Base-by-base conservation (phyloP, 495 filamentous ascomycete species). In the Lophiostoma macrostomum region DNA sequence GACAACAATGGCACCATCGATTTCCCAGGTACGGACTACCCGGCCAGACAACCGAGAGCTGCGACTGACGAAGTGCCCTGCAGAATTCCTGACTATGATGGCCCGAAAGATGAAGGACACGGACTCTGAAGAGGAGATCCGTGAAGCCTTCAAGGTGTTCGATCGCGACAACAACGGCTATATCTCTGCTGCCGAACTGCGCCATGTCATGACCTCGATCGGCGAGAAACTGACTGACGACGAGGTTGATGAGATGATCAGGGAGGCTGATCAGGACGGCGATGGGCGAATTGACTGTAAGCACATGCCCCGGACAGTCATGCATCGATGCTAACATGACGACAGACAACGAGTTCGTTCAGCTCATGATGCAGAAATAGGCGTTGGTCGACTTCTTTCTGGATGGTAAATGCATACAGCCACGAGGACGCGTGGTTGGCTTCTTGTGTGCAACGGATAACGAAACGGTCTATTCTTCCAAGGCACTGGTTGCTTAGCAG, bases 61-160 rank as follows among this genome's bases (percentile, higher is more conserved):
- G 32, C 32, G 14, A 14, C 20, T 60, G 43, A 37, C 29, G 18
- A 3, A 36, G 30, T 38, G 7, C 29, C 52, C 28, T 29, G 48
- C 64, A 96, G 93, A 98, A 63, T 98, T 98, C 76, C 80, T 97
- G 50, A 97, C 93, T 53, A 98, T 97, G 94, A 98, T 98, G 93
- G 93, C 94, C 46, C 84, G 94, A 66, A 97, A 97, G 78, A 98
- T 98, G 94, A 98, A 97, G 81, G 94, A 97, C 67, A 97, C 94
- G 62, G 93, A 97, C 67, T 96, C 91, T 42, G 94, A 98, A 76
- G 94, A 97, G 77, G 93, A 98, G 73, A 97, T 98, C 68, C 87
- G 94, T 64, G 88, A 95, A 71, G 89, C 85, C 0, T 88, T 88
- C 75, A 83, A 97, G 82, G 93, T 98, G 45, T 98, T 98, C 69